Base-by-base conservation (phyloP, 1,139 yeast genomes). In the Candida sanyaensis region DNA sequence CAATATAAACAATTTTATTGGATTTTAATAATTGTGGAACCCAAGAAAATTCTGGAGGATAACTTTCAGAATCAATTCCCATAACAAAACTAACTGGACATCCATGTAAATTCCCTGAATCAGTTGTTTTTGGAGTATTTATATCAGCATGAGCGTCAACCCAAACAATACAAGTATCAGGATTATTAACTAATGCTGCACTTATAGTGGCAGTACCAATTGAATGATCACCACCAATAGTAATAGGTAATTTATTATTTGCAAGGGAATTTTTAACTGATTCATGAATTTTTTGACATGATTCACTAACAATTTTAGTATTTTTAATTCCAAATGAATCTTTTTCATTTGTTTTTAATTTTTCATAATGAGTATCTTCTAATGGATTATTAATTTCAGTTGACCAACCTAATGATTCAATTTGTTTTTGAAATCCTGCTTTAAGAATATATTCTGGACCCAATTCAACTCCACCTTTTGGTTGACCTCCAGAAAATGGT, bases 61-160 rank as follows among this genome's bases (percentile, higher is more conserved):
- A 84, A 29, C 76, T 62, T 30, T 81, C 84, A 45, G 66, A 65
- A 55, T 84, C 84, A 51, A 89, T 73, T 1, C 97, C 97, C 81
- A 91, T 75, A 48, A 92, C 74, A 65, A 93, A 93, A 4, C 97
- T 83, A 37, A 93, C 89, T 6, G 99, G 99, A 66, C 98, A 92
- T 3, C 99, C 99, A 66, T 93, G 99, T 58, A 93, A 77, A 68
- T 93, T 93, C 41, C 99, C 99, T 9, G 93, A 83, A 39, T 81
- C 87, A 5, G 98, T 85, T 11, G 92, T 83, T 42, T 75, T 76
- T n/a, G 97, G 91, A 2, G 97, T 87, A 73, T 93, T 93, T 63
- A 93, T 85, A 66, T 93, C 99, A 31, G 98, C 97, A 64, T 93
- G 99, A 1, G 99, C 99, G 69, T 93, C 99, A 57, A 93, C 87